These are phyloP conservation scores for Yamadazyma oceani DNA, from an alignment of 1,139 yeast species.

Conservation along the genomic window DNA sequence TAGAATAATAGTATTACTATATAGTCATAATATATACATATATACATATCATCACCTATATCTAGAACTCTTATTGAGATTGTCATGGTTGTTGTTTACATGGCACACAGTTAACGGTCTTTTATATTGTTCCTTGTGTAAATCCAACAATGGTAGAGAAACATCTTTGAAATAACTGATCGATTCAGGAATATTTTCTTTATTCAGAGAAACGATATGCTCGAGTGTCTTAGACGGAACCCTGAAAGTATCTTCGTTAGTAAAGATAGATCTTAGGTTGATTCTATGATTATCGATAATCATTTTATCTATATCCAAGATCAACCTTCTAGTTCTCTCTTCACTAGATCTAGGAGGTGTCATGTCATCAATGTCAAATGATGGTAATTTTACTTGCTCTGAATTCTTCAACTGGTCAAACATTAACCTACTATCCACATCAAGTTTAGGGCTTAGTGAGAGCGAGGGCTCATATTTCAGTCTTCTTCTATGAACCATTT, in stretches of 20 bases:
- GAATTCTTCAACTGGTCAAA: constrained; percentile 1
- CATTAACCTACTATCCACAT: background rate
- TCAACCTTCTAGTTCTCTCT: constrained; percentile 5
- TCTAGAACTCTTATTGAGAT: no score
- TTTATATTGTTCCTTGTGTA: background rate
- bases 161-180: background rate
- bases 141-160: background rate
- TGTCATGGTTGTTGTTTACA: background rate
- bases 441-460: background rate
- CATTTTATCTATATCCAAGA: constrained; percentile 6
- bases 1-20: constrained; percentile 27
- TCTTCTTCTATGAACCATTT: background rate
- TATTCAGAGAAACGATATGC: background rate
- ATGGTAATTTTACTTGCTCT: constrained; percentile 6
- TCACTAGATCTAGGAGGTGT: background rate
- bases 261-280: constrained; percentile 2
- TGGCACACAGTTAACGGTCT: no score
- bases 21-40: no score
- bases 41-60: no score
- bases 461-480: background rate
- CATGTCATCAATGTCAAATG: constrained; percentile 9
- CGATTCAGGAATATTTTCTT: constrained; percentile 4
- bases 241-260: background rate
- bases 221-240: background rate
- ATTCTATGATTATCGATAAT: constrained; percentile 6